Base-by-base conservation (phyloP, 2,329 filamentous ascomycete species). In the Apiospora pterosperma region DNA sequence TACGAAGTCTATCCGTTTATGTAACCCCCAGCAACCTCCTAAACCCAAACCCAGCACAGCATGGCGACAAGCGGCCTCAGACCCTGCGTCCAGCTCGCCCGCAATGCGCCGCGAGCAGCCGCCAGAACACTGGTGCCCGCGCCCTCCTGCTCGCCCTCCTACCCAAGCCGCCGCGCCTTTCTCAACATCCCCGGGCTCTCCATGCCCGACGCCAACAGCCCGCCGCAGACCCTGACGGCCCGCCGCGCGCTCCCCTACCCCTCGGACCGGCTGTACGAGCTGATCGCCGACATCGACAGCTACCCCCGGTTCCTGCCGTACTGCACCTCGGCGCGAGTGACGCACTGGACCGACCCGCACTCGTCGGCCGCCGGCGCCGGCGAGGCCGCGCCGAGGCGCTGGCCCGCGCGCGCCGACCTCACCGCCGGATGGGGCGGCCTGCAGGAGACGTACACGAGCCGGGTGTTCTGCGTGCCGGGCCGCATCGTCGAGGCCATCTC, bases 261-360 rank as follows among this genome's bases (percentile, higher is more conserved):
- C 0, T 82, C 88, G 36, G 73, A 78, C 5, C 82, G 87, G 1
- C 88, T 99, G 70, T 99, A 96, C 86, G 83, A 84, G 69, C 85
- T 97, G 63, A 94, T 99, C 76, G 89, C 93, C 79, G 93, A 97
- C 78, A 89, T 99, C 69, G 87, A 92, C 77, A 88, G 88, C 68
- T 99, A 99, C 85, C 82, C 85, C 41, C 77, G 82, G 69, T 99
- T 98, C 83, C 87, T 99, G n/a, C 96, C 96, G 12, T 97, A 96
- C 85, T 97, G 95, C 80, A 85, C 87, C 52, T 83, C 82, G 58
- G 94, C 92, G 41, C 85, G 83, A 66, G 93, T 98, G 44, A 97
- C 93, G 1, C 82, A 84, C 65, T 93, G 90, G 85, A 90, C 92
- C 7, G 63, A 75, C 14, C 81, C 86, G 3, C n/a, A n/a, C 44